phyloP scores from a whole-genome alignment of 2,329 filamentous ascomycete species.

The Microsporum audouinii region DNA sequence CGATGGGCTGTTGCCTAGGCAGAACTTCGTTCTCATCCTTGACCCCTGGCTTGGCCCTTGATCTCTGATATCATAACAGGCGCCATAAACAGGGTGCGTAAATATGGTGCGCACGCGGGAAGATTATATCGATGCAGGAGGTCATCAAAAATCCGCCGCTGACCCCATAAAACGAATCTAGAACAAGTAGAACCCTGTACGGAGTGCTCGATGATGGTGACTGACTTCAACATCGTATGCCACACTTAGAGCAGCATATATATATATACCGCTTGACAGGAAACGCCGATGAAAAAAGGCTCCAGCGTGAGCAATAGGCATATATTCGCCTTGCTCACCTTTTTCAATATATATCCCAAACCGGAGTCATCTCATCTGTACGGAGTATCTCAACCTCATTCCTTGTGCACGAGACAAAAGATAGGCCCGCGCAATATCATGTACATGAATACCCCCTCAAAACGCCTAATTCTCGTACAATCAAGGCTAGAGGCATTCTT shows the following conservation, averaged over 20 bases:
- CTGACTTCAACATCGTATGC: background rate
- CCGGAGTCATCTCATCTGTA: background rate
- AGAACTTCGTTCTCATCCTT: background rate
- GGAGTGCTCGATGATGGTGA: background rate
- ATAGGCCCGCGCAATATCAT: background rate
- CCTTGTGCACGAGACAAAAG: background rate
- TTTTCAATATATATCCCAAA: background rate
- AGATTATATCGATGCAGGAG: background rate
- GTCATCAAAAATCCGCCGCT: background rate
- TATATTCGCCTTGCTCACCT: background rate
- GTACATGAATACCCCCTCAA: background rate
- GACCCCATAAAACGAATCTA: background rate
- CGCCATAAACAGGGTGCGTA: background rate
- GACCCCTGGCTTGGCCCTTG: background rate
- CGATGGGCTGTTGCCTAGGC: background rate
- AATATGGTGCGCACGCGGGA: background rate
- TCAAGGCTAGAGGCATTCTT: background rate
- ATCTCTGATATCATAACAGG: background rate
- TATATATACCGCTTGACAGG: background rate
- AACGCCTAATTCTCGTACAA: slow-evolving; percentile 1
- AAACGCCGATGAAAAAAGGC: too few relatives aligned
- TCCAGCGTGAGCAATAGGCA: background rate
- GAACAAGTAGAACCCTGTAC: background rate
- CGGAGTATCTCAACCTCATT: background rate
- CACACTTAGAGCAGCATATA: background rate